phyloP scores from a whole-genome alignment of 208 protist genomes.

The Novymonas esmeraldas region DNA sequence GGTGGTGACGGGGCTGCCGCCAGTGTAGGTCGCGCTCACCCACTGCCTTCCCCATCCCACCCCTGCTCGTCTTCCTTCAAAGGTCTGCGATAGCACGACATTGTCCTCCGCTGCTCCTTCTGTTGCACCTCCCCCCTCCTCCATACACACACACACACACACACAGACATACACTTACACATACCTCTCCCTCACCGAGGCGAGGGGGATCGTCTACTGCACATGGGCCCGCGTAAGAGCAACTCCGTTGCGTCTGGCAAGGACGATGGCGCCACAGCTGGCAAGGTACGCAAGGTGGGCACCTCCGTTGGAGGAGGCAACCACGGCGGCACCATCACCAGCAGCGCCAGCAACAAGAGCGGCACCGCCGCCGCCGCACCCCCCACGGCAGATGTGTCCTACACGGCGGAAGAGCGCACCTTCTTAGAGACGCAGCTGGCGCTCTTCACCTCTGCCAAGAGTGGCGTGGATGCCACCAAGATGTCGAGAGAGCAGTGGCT shows the following conservation, averaged over 20 bases:
- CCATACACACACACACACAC: not conserved
- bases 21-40: too few relatives aligned
- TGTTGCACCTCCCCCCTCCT: too few relatives aligned
- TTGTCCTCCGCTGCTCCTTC: too few relatives aligned
- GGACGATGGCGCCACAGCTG: slow-evolving; percentile 20
- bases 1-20: too few relatives aligned
- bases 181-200: not conserved
- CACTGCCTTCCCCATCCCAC: not conserved
- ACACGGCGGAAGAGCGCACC: slow-evolving; percentile 27
- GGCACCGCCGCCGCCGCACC: not conserved
- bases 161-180: slow-evolving; percentile 1
- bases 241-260: slow-evolving; percentile 26
- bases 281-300: slow-evolving; percentile 25
- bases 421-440: slow-evolving; percentile 27
- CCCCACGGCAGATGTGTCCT: slow-evolving; percentile 11
- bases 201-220: too few relatives aligned
- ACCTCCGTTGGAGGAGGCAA: not conserved
- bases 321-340: slow-evolving; percentile 2
- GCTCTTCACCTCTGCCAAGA: slow-evolving; percentile 15
- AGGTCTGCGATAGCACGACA: too few relatives aligned
- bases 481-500: slow-evolving; percentile 34
- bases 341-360: not conserved
- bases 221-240: slow-evolving; percentile 37
- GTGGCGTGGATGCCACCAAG: slow-evolving; percentile 1
- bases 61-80: not conserved